Percentiles rank a stretch among this genome's conserved stretches.
Conservation (phyloP, 306 rosid genomes). For the Prunus campanulata region DNA sequence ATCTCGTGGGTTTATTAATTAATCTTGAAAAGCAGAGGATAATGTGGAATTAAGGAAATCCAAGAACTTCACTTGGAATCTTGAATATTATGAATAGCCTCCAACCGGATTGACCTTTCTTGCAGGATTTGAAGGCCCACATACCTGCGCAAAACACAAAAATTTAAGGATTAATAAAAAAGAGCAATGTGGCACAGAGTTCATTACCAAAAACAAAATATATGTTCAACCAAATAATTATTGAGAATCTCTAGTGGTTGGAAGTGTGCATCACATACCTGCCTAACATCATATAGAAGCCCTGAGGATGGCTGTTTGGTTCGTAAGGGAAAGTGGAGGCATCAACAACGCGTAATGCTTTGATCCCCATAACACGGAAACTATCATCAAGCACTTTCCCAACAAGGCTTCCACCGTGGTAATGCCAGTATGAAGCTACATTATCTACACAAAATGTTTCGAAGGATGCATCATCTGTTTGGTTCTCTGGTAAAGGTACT, state of each 20-base stretch:
- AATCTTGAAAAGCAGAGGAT: too few species aligned
- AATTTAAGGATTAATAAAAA: neutral
- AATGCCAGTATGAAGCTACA: conserved; percentile 22
- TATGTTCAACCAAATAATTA: neutral
- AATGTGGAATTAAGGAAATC: too few species aligned
- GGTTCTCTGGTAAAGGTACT: conserved; percentile 9
- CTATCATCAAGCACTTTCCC: conserved; percentile 19
- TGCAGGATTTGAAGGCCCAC: neutral
- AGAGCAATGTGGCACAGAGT: neutral
- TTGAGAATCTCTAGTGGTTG: too few species aligned
- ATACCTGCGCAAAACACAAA: neutral
- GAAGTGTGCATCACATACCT: neutral
- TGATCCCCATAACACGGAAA: conserved; percentile 5
- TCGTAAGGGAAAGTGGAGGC: neutral
- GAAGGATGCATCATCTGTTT: conserved; percentile 6
- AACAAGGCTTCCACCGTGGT: conserved; percentile 23
- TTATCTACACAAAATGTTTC: conserved; percentile 9
- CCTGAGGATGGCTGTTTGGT: conserved; percentile 18
- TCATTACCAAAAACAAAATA: too few species aligned
- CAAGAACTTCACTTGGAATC: too few species aligned
- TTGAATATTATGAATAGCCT: too few species aligned
- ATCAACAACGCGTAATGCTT: conserved; percentile 6
- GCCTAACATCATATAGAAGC: conserved; percentile 17
- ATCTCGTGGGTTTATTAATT: too few species aligned
- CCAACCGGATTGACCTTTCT: neutral